Percentiles rank a stretch among this genome's conserved stretches.
Evolutionary conservation across 2,329 filamentous ascomycete genomes (phyloP).

Genomic region (Acarospora socialis): DNA sequence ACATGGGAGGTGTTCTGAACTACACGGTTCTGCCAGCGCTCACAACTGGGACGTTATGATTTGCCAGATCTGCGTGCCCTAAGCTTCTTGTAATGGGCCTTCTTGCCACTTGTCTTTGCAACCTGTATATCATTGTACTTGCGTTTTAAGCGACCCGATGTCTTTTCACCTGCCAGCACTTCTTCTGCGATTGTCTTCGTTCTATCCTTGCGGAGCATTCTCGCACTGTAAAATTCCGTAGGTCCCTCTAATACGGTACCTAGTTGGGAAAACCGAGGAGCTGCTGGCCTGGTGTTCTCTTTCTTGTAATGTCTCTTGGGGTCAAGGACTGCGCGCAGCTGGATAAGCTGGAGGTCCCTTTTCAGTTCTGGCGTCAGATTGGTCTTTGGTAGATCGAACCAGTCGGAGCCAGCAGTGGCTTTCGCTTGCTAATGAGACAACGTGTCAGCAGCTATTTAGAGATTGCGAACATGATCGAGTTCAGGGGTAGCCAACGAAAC

Average conservation of each 20-base stretch:
- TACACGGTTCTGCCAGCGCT: too few species aligned
- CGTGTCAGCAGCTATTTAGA: slow-evolving; percentile 14
- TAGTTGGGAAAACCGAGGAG: slow-evolving; percentile 75
- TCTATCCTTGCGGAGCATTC: slow-evolving; percentile 73
- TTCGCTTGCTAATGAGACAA: slow-evolving; percentile 37
- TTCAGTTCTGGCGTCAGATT: slow-evolving; percentile 73
- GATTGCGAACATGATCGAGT: slow-evolving; percentile 7
- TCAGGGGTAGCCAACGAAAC: slow-evolving; percentile 9
- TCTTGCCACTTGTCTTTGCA: slow-evolving; percentile 75
- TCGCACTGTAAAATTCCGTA: slow-evolving; percentile 70
- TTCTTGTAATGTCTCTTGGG: slow-evolving; percentile 88
- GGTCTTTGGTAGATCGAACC: slow-evolving; percentile 81
- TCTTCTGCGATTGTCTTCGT: slow-evolving; percentile 81
- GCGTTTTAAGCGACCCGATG: slow-evolving; percentile 59
- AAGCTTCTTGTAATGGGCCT: slow-evolving; percentile 72
- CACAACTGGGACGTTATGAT: too few species aligned
- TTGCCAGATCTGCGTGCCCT: slow-evolving; percentile 40
- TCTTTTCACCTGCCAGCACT: slow-evolving; percentile 53
- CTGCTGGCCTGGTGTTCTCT: slow-evolving; percentile 51
- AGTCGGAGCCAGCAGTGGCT: slow-evolving; percentile 60
- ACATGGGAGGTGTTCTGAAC: neutral
- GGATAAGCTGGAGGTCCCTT: slow-evolving; percentile 74
- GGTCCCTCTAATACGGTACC: slow-evolving; percentile 80
- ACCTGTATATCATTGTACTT: slow-evolving; percentile 80
- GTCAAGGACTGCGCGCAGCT: slow-evolving; percentile 79